phyloP scores from a whole-genome alignment of 345 rosid species.

The Brassica napus region Da-Ae NC_063444.1:22370001-22370500 shows the following conservation, averaged over 20 bases:
- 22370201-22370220: not conserved
- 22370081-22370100: too few species aligned
- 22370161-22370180: not conserved
- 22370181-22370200: not conserved
- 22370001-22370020: conserved; percentile 15
- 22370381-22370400: too few species aligned
- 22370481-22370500: too few species aligned
- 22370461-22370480: too few species aligned
- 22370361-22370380: too few species aligned
- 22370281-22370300: too few species aligned
- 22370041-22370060: conserved; percentile 16
- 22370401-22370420: too few species aligned
- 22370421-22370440: too few species aligned
- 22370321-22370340: too few species aligned
- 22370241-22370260: not conserved
- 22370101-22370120: not conserved
- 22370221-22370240: not conserved
- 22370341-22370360: too few species aligned
- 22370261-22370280: not conserved
- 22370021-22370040: not conserved
- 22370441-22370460: too few species aligned
- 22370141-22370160: conserved; percentile 12
- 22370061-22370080: not conserved
- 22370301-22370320: too few species aligned
- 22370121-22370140: conserved; percentile 2